Evolutionary conservation across 495 filamentous ascomycete genomes (phyloP).

Genomic region (Xylaria curta): DNA sequence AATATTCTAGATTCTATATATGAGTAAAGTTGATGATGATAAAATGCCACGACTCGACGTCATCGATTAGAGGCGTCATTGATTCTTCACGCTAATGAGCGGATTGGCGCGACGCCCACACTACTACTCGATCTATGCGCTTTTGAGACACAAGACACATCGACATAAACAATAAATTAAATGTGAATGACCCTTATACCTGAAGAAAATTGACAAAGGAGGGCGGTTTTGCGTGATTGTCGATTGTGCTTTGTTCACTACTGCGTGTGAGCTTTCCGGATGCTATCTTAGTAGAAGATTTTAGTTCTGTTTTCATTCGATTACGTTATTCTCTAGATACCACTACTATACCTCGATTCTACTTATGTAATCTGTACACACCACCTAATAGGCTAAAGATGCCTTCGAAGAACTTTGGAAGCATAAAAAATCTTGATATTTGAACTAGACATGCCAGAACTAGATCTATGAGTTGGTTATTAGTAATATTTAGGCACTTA

Average conservation of each 20-base stretch:
- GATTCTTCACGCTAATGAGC: background rate
- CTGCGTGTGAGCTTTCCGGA: background rate
- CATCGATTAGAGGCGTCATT: constrained; percentile 21
- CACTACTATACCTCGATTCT: background rate
- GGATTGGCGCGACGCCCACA: background rate
- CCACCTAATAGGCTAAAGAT: too few species aligned
- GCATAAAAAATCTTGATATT: background rate
- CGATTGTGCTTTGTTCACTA: background rate
- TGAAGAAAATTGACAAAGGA: background rate
- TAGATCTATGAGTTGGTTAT: background rate
- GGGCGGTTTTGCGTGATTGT: background rate
- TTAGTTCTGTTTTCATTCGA: background rate
- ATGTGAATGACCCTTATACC: background rate
- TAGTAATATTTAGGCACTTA: background rate
- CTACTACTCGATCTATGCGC: constrained; percentile 9
- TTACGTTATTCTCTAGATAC: background rate
- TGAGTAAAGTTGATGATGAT: constrained; percentile 19
- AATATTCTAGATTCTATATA: background rate
- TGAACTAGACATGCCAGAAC: background rate
- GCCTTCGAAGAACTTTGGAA: too few species aligned
- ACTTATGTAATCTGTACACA: background rate
- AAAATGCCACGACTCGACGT: constrained; percentile 22
- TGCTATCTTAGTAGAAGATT: background rate
- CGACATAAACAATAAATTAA: background rate
- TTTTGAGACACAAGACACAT: background rate